Evolutionary conservation across 2,329 filamentous ascomycete species (phyloP).

Genomic region (Epichloe festucae): DNA sequence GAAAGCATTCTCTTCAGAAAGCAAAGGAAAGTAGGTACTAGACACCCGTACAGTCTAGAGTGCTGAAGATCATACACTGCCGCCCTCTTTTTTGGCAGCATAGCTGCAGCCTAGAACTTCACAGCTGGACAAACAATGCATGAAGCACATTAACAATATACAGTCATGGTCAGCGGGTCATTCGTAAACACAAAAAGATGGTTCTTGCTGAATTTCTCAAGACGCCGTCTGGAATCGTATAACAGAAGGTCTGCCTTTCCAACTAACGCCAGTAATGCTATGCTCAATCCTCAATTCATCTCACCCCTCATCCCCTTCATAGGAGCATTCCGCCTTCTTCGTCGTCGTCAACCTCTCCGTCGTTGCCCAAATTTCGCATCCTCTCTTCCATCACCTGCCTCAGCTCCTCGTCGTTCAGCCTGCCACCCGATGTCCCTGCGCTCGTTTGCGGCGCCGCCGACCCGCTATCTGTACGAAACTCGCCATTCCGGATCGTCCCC

Average conservation of each 20-base stretch:
- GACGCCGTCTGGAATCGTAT: not conserved
- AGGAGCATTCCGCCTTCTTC: slow-evolving; percentile 50
- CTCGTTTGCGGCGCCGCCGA: slow-evolving; percentile 8
- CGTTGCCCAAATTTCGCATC: slow-evolving; percentile 31
- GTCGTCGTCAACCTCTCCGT: slow-evolving; percentile 22
- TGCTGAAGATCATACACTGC: not conserved
- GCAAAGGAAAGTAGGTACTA: too few relatives aligned
- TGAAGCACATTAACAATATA: not conserved
- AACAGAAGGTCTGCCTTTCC: not conserved
- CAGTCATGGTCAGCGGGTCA: too few relatives aligned
- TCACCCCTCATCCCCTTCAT: slow-evolving; percentile 15
- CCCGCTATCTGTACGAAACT: slow-evolving; percentile 30
- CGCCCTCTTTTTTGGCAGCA: not conserved
- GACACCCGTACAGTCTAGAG: not conserved
- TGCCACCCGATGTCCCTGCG: slow-evolving; percentile 23
- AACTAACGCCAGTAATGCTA: slow-evolving; percentile 1
- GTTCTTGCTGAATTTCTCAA: too few relatives aligned
- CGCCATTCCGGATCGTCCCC: slow-evolving; percentile 39
- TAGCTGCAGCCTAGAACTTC: not conserved
- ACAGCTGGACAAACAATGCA: not conserved
- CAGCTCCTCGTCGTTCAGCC: slow-evolving; percentile 46
- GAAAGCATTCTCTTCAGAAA: not conserved
- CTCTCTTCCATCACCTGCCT: slow-evolving; percentile 41
- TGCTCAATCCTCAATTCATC: not conserved
- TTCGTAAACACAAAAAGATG: too few relatives aligned